phyloP scores from a whole-genome alignment of 371 early-diverging fungal species.

The Mortierella sp. region DNA sequence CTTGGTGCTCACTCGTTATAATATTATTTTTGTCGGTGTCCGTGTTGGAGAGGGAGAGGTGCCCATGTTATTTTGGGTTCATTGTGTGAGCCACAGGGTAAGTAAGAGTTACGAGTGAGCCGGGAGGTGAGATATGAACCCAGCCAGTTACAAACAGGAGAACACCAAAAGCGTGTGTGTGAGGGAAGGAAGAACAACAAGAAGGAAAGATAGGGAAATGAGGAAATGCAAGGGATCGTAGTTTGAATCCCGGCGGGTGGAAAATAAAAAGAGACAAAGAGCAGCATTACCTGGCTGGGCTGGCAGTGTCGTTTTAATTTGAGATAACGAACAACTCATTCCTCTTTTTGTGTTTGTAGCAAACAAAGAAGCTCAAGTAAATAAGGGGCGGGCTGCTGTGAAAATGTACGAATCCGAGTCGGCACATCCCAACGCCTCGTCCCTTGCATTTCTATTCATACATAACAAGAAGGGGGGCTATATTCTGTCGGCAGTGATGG shows the following conservation, averaged over 20 bases:
- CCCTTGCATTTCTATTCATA: too few species aligned
- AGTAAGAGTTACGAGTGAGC: not conserved
- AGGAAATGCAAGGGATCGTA: not conserved
- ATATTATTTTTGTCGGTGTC: slow-evolving; percentile 7
- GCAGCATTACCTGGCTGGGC: not conserved
- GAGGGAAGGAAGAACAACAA: not conserved
- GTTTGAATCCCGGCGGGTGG: not conserved
- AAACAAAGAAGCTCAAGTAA: not conserved
- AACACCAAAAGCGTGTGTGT: too few species aligned
- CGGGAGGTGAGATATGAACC: not conserved
- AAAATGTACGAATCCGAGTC: too few species aligned
- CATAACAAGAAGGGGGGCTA: too few species aligned
- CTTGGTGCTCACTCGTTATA: not conserved
- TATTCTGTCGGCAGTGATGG: too few species aligned
- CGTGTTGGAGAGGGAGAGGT: slow-evolving; percentile 1
- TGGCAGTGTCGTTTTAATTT: not conserved
- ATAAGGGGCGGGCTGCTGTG: too few species aligned
- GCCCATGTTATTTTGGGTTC: slow-evolving; percentile 2
- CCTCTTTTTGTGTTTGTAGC: not conserved
- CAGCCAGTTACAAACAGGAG: not conserved
- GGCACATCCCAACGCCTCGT: too few species aligned
- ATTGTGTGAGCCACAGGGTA: not conserved
- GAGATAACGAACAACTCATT: not conserved
- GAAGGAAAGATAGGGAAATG: not conserved
- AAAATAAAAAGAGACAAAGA: not conserved